phyloP scores from a whole-genome alignment of 768 basidiomycete genomes.

The Mycena pura region DNA sequence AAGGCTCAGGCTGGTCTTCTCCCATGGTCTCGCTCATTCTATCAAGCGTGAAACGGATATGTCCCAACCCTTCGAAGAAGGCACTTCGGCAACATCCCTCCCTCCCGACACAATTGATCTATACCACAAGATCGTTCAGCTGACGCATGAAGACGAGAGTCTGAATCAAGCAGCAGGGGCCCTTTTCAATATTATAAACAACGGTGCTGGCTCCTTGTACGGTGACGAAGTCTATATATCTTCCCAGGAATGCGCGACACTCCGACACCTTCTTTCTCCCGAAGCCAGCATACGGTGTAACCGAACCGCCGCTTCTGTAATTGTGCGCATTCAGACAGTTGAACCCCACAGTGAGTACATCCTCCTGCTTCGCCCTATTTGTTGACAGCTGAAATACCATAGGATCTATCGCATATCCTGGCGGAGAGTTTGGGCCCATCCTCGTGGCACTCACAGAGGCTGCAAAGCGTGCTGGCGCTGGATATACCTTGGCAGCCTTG shows the following conservation, averaged over 20 bases:
- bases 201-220: background rate
- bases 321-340: background rate
- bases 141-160: conserved; percentile 3
- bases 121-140: background rate
- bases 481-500: background rate
- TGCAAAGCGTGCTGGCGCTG: background rate
- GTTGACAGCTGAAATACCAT: background rate
- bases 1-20: background rate
- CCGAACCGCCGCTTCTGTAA: background rate
- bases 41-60: background rate
- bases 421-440: background rate
- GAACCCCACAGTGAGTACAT: background rate
- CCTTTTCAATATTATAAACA: background rate
- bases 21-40: background rate
- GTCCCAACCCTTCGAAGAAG: no score
- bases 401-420: background rate
- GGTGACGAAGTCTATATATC: background rate
- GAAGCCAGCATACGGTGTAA: conserved; percentile 1
- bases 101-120: background rate
- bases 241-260: background rate
- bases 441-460: background rate
- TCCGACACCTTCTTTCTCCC: background rate
- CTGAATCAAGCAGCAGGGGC: conserved; percentile 1
- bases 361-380: background rate
- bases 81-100: background rate